Evolutionary conservation across 257 asterid species (phyloP).

Genomic region (Haberlea rhodopensis): DNA sequence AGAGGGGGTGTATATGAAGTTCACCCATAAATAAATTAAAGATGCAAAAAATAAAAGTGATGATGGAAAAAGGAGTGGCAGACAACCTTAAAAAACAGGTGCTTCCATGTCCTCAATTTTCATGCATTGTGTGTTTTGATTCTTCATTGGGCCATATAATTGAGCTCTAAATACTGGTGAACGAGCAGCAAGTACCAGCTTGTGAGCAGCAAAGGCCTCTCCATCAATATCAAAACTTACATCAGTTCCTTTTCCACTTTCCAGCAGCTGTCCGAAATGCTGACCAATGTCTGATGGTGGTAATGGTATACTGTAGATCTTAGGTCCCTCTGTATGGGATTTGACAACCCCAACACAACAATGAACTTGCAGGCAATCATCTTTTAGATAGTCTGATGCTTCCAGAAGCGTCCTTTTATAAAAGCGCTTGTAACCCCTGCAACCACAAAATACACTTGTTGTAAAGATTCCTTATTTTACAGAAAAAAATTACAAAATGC

Average conservation of each 20-base stretch:
- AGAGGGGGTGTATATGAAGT: too few relatives aligned
- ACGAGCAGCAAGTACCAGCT: constrained; percentile 91
- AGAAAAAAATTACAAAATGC: neutral
- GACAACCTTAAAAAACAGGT: constrained; percentile 80
- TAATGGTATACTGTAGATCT: constrained; percentile 64
- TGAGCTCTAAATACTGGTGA: constrained; percentile 96
- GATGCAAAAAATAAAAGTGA: neutral
- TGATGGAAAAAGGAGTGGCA: constrained; percentile 3
- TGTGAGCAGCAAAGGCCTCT: constrained; percentile 77
- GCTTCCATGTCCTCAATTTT: constrained; percentile 79
- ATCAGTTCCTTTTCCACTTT: constrained; percentile 72
- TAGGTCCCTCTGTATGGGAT: constrained; percentile 87
- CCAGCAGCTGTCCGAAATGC: constrained; percentile 82
- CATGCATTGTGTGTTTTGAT: constrained; percentile 61
- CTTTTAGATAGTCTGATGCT: constrained; percentile 77
- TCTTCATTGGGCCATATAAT: constrained; percentile 94
- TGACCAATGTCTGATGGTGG: constrained; percentile 82
- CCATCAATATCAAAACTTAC: constrained; percentile 71
- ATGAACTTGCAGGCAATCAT: constrained; percentile 86
- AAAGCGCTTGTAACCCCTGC: constrained; percentile 94
- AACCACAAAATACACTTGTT: constrained; percentile 19
- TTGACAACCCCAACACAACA: constrained; percentile 91
- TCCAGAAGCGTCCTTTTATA: constrained; percentile 73
- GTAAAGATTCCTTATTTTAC: neutral
- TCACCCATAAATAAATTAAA: too few relatives aligned